Evolutionary conservation across 225 moss, liverwort and hornwort genomes (phyloP).

Genomic region (Pseudoscleropodium purum): DNA sequence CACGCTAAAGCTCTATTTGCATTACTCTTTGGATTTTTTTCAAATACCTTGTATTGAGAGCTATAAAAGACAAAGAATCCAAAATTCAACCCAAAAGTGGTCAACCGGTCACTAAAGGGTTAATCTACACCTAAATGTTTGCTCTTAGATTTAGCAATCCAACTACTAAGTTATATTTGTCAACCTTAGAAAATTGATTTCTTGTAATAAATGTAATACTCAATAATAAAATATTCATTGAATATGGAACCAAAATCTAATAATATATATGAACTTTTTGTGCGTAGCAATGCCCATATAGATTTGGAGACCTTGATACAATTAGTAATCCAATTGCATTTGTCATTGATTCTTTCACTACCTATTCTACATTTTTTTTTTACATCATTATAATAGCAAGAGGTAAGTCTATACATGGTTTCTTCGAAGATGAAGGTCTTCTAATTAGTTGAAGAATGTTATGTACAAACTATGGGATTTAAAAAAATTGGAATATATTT

Average conservation of each 20-base stretch:
- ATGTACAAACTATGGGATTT: background rate
- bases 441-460: background rate
- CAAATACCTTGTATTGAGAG: too few relatives aligned
- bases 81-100: too few relatives aligned
- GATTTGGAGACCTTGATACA: fast-evolving
- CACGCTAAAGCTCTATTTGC: too few relatives aligned
- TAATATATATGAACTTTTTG: too few relatives aligned
- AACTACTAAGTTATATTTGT: fast-evolving
- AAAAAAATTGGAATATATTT: too few relatives aligned
- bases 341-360: background rate
- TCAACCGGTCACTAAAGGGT: too few relatives aligned
- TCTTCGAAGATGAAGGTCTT: background rate
- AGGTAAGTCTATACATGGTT: background rate
- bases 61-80: too few relatives aligned
- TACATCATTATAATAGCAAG: background rate
- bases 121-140: background rate
- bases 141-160: too few relatives aligned
- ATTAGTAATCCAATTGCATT: background rate
- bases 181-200: background rate
- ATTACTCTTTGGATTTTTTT: too few relatives aligned
- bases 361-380: background rate
- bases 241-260: background rate
- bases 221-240: too few relatives aligned
- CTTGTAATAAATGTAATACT: background rate
- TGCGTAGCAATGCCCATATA: fast-evolving